Evolutionary conservation across 306 rosid genomes (phyloP).

Genomic region (Sicyos baderoa): DNA sequence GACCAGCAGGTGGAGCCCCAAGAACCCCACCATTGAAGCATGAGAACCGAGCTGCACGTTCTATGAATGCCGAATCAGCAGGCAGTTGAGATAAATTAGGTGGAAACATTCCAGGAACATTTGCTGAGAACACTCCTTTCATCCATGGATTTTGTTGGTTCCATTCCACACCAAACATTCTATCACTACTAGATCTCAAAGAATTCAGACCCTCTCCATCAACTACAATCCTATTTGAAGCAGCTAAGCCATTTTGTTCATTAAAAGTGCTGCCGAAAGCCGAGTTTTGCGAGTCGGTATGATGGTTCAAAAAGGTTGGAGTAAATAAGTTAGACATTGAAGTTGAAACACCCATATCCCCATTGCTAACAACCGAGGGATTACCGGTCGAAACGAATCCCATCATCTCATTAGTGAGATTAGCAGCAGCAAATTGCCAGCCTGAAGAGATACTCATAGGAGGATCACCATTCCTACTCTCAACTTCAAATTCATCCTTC

Average conservation of each 20-base stretch:
- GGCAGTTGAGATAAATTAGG: conserved; percentile 80
- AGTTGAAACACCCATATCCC: conserved; percentile 55
- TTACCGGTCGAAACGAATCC: conserved; percentile 44
- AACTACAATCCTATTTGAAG: conserved; percentile 36
- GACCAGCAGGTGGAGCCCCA: conserved; percentile 37
- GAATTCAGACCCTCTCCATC: conserved; percentile 44
- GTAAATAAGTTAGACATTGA: conserved; percentile 60
- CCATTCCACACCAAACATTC: conserved; percentile 59
- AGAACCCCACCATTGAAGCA: conserved; percentile 68
- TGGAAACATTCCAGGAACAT: conserved; percentile 44
- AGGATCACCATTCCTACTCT: conserved; percentile 49
- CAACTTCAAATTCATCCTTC: conserved; percentile 57
- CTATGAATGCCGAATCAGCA: conserved; percentile 76
- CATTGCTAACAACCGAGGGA: conserved; percentile 42
- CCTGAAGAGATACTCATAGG: conserved; percentile 51
- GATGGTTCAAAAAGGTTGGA: conserved; percentile 59
- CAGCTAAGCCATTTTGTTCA: conserved; percentile 35
- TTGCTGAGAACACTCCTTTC: conserved; percentile 43
- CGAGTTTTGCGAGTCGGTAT: conserved; percentile 43
- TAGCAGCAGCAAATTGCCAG: conserved; percentile 49
- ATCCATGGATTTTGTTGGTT: conserved; percentile 41
- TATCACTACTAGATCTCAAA: conserved; percentile 43
- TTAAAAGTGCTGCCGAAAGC: conserved; percentile 60
- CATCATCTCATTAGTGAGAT: conserved; percentile 31
- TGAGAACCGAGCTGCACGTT: conserved; percentile 79